A percentile compares a stretch with the other conserved stretches of the same genome.
Conservation (phyloP, 129 eudicot species). For the Arctium lappa region DNA sequence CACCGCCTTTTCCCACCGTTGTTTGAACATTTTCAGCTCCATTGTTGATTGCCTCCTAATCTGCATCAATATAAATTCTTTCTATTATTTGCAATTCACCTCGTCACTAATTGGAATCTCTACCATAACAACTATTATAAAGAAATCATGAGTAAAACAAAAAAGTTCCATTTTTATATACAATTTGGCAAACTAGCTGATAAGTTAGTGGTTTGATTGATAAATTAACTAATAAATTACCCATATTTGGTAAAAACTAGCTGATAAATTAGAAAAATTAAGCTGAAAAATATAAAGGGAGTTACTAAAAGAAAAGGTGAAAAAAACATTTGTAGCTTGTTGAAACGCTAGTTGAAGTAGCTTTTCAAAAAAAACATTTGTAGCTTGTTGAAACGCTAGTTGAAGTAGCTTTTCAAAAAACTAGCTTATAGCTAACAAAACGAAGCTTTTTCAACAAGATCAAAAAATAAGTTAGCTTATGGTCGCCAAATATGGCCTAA, state of each 20-base stretch:
- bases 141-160: neutral
- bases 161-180: too few species aligned
- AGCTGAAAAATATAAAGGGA: too few species aligned
- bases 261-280: neutral
- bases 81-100: neutral
- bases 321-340: too few species aligned
- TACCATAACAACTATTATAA: neutral
- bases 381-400: too few species aligned
- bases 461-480: neutral
- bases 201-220: neutral
- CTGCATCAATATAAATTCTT: constrained; percentile 29
- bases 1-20: constrained; percentile 77
- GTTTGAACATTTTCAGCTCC: constrained; percentile 69
- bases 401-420: too few species aligned
- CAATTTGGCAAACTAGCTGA: neutral
- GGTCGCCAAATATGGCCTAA: neutral
- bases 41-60: constrained; percentile 72
- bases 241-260: too few species aligned
- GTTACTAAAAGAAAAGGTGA: too few species aligned
- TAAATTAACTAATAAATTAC: too few species aligned
- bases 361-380: too few species aligned
- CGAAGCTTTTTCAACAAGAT: neutral
- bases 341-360: too few species aligned
- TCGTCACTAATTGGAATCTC: neutral
- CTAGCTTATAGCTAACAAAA: neutral